Evolutionary conservation across 2,329 filamentous ascomycete genomes (phyloP).

Genomic region (Emmonsia crescens): DNA sequence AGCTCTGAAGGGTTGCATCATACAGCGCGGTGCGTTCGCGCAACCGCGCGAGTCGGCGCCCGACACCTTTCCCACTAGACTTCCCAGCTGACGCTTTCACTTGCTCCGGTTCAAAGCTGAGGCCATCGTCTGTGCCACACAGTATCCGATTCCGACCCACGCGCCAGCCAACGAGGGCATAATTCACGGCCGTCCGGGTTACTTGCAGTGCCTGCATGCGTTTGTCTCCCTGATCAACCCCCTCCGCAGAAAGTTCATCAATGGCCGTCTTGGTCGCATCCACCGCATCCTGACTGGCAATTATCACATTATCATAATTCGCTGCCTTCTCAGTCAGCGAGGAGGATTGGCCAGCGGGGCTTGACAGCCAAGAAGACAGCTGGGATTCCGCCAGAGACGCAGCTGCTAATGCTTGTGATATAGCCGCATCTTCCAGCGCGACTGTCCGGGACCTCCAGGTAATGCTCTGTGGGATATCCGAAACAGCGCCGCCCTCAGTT

Average conservation of each 20-base stretch:
- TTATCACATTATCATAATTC: conserved; percentile 83
- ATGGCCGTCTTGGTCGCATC: conserved; percentile 90
- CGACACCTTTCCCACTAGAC: conserved; percentile 54
- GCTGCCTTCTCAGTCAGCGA: conserved; percentile 57
- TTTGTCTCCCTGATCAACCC: conserved; percentile 68
- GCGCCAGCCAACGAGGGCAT: conserved; percentile 87
- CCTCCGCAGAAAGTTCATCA: conserved; percentile 76
- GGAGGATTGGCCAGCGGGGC: conserved; percentile 28
- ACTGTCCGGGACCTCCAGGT: conserved; percentile 80
- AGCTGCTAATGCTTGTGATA: conserved; percentile 69
- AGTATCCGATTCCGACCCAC: conserved; percentile 86
- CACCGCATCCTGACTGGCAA: conserved; percentile 82
- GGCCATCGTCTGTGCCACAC: conserved; percentile 71
- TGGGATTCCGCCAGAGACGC: conserved; percentile 48
- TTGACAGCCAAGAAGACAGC: conserved; percentile 39
- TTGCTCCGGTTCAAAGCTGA: conserved; percentile 40
- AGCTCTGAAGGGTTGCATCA: conserved; percentile 78
- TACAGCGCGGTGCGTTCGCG: conserved; percentile 84
- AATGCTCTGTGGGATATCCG: conserved; percentile 58
- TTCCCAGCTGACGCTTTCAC: conserved; percentile 38
- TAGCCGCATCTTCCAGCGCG: conserved; percentile 82
- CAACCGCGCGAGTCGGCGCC: conserved; percentile 65
- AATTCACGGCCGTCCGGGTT: conserved; percentile 85
- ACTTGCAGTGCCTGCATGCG: conserved; percentile 90
- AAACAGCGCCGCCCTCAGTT: conserved; percentile 33